Evolutionary conservation across 257 asterid genomes (phyloP), one percentile per base, ranked within the genome.

Genomic region (Misopates orontium): DNA sequence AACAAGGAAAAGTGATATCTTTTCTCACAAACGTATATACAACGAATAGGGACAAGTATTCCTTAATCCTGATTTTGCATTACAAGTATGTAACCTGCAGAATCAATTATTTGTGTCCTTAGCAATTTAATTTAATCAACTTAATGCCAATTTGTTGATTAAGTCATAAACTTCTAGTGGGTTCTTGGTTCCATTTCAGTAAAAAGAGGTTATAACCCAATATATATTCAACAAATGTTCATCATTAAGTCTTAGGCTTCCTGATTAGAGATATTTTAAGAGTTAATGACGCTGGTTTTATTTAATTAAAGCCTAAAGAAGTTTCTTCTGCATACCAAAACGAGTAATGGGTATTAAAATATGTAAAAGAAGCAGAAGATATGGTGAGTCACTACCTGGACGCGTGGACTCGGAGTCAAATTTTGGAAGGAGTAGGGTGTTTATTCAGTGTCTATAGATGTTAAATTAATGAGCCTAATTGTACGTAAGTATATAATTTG

Each of bases 401-500:
- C 91, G 78, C 87, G 87, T 83, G 80, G 83, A 42, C 41, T 16
- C 13, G 18, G 45, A 62, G 44, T 25, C 44, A 73, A 23, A 62
- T 62, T 72, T 73, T 69, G 2, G 39, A 76, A 78, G 77, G 47
- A 66, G 45, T 52, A 14, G n/a, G 71, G 79, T 56, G 69, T 40
- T 74, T 39, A 21, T 67, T 80, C 51, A 80, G 9, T 71, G 60
- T 71, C 1, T 60, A 32, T 55, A 52, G 10, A 31, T 16, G 20
- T 71, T 53, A 72, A 72, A 57, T 75, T 57, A 73, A 85, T 56
- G 55, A n/a, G 70, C 22, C 24, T 69, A 64, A 73, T 77, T 73
- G 78, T 75, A 83, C 74, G 52, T n/a, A n/a, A n/a, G n/a, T n/a
- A n/a, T 75, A 84, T 83, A 82, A 90, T n/a, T n/a, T n/a, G 85